These are phyloP conservation scores for Aspergillus piperis DNA, from an alignment of 2,329 filamentous ascomycete species.

Conservation along the genomic window DNA sequence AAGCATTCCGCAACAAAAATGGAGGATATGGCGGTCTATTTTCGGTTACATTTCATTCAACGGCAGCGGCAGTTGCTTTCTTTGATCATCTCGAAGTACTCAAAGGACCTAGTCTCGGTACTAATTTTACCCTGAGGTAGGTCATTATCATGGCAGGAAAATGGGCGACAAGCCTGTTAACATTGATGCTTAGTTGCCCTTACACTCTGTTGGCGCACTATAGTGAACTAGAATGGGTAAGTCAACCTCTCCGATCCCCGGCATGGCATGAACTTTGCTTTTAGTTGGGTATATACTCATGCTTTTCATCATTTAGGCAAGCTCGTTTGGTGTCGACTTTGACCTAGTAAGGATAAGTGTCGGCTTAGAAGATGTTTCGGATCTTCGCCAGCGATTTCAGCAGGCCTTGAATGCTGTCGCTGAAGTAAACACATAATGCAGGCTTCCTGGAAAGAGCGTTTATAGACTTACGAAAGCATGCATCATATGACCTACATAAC, in stretches of 20 bases:
- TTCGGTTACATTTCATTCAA: conserved; percentile 75
- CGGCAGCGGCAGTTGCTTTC: conserved; percentile 73
- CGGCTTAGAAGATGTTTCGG: conserved; percentile 75
- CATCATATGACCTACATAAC: too few species aligned
- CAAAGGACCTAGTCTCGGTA: conserved; percentile 92
- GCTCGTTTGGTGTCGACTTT: conserved; percentile 75
- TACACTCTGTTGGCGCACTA: conserved; percentile 94
- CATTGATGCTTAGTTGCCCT: conserved; percentile 62
- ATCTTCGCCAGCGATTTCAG: conserved; percentile 65
- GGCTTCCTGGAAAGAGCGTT: conserved; percentile 19
- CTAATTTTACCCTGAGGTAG: conserved; percentile 84
- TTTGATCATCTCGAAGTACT: conserved; percentile 83
- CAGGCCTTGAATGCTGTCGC: conserved; percentile 66
- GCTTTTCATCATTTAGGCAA: conserved; percentile 52
- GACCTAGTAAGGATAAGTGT: conserved; percentile 84
- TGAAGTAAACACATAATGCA: conserved; percentile 23
- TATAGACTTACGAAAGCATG: too few species aligned
- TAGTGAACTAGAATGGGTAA: conserved; percentile 82
- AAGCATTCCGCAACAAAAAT: conserved; percentile 69
- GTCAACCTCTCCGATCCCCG: conserved; percentile 25
- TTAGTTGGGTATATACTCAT: not conserved
- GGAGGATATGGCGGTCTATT: conserved; percentile 90
- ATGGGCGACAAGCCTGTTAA: conserved; percentile 13
- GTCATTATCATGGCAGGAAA: conserved; percentile 10
- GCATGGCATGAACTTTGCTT: conserved; percentile 1